phyloP scores from a whole-genome alignment of 2,329 filamentous ascomycete species.

The Penicillium sp. region DNA sequence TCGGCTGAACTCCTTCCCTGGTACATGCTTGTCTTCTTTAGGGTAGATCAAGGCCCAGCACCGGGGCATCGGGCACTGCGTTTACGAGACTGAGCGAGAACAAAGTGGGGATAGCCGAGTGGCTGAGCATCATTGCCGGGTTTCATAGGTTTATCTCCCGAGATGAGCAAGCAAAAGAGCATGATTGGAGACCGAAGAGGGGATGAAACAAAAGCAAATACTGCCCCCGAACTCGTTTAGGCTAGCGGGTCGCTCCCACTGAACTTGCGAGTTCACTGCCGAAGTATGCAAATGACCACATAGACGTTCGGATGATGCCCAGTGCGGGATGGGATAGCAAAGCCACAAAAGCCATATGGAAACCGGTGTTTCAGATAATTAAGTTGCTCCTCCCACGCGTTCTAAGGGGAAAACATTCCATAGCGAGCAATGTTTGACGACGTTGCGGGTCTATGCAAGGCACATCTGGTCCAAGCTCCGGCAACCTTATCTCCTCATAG shows the following conservation, averaged over 20 bases:
- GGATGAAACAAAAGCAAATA: not conserved
- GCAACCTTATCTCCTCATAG: conserved; percentile 21
- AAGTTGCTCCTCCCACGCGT: conserved; percentile 1
- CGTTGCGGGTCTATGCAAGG: conserved; percentile 24
- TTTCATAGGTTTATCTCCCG: not conserved
- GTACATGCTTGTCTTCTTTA: not conserved
- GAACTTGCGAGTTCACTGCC: conserved; percentile 6
- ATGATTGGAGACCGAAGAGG: not conserved
- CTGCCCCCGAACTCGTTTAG: conserved; percentile 4
- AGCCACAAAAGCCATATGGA: conserved; percentile 24
- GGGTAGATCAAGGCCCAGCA: not conserved
- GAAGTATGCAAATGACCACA: conserved; percentile 8
- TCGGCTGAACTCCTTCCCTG: not conserved
- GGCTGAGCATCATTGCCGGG: not conserved
- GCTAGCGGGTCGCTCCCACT: conserved; percentile 4
- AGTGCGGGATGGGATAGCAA: conserved; percentile 1
- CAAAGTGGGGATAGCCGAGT: not conserved
- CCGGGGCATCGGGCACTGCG: not conserved
- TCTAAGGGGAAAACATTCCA: conserved; percentile 4
- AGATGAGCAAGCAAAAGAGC: not conserved
- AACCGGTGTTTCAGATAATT: conserved; percentile 2
- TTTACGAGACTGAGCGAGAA: not conserved
- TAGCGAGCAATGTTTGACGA: conserved; percentile 20
- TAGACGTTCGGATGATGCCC: not conserved
- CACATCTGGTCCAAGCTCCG: conserved; percentile 16